Conservation (phyloP, 306 rosid genomes). For the Rosa multiflora region DNA sequence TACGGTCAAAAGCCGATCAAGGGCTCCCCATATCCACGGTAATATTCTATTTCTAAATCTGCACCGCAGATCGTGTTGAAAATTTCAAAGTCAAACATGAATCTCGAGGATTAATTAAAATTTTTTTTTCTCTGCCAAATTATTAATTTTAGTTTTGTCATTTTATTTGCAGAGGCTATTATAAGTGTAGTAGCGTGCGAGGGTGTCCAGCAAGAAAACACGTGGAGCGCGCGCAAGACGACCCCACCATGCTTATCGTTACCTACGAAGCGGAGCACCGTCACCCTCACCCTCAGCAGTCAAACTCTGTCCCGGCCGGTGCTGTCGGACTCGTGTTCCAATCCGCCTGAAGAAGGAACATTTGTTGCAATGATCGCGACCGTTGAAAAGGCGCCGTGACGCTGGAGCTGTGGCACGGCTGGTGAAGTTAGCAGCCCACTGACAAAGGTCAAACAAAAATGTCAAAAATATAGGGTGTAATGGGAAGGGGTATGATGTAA, state of each 20-base stretch:
- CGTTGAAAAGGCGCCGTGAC: not conserved
- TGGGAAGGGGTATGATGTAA: constrained; percentile 4
- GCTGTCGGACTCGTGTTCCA: not conserved
- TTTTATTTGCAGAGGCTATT: constrained; percentile 55
- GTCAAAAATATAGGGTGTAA: not conserved
- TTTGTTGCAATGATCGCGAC: not conserved
- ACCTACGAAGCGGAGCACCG: constrained; percentile 53
- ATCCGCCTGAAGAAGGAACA: not conserved
- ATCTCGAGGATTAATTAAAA: not conserved
- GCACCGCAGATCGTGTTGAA: not conserved
- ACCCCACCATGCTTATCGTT: constrained; percentile 45
- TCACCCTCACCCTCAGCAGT: constrained; percentile 22
- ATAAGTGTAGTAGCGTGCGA: constrained; percentile 70
- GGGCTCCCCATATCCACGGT: constrained; percentile 82
- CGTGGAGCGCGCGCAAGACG: constrained; percentile 64
- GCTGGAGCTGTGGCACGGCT: not conserved
- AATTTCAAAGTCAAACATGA: constrained; percentile 20
- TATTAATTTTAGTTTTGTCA: not conserved
- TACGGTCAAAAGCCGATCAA: constrained; percentile 87
- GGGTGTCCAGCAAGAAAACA: constrained; percentile 89
- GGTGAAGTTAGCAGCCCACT: not conserved
- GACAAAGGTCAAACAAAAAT: not conserved
- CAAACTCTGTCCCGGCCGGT: not conserved
- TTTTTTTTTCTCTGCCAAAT: not conserved
- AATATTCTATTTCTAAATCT: constrained; percentile 10